Conservation (phyloP, 306 rosid genomes). For the Dryas drummondii region DNA sequence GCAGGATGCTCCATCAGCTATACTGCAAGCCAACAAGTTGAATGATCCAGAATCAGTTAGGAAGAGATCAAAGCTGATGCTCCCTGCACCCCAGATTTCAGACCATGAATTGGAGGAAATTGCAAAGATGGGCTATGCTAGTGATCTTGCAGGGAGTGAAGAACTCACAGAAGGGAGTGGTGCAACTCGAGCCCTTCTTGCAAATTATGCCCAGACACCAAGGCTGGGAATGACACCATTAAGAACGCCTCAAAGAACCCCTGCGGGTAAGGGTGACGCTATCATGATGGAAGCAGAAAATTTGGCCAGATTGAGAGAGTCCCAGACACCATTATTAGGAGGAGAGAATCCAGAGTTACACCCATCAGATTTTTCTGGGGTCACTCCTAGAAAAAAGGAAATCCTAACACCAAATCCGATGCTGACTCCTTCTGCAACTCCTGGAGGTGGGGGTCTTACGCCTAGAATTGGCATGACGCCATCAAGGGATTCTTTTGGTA, state of each 20-base stretch:
- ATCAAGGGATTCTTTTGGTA: conserved; percentile 72
- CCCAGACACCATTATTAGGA: conserved; percentile 93
- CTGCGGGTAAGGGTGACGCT: conserved; percentile 89
- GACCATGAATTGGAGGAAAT: conserved; percentile 91
- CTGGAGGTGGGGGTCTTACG: conserved; percentile 75
- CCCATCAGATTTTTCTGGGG: conserved; percentile 96
- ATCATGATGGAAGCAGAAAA: conserved; percentile 98
- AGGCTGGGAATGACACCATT: conserved; percentile 71
- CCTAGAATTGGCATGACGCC: conserved; percentile 87
- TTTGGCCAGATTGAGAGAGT: conserved; percentile 90
- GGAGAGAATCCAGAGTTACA: conserved; percentile 94
- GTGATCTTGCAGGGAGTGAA: conserved; percentile 75
- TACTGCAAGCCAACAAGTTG: conserved; percentile 84
- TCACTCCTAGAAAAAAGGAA: conserved; percentile 85
- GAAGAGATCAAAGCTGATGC: conserved; percentile 91
- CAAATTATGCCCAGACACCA: conserved; percentile 87
- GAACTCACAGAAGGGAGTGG: conserved; percentile 72
- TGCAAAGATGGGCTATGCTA: conserved; percentile 94
- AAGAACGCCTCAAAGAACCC: conserved; percentile 93
- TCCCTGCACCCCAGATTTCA: conserved; percentile 93
- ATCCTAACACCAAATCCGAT: conserved; percentile 80
- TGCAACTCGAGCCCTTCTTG: conserved; percentile 84
- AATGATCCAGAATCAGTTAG: conserved; percentile 93
- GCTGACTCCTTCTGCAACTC: conserved; percentile 89
- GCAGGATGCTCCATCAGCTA: conserved; percentile 89